Base-by-base conservation (phyloP, 2,329 filamentous ascomycete species). In the Camillea tinctor region DNA sequence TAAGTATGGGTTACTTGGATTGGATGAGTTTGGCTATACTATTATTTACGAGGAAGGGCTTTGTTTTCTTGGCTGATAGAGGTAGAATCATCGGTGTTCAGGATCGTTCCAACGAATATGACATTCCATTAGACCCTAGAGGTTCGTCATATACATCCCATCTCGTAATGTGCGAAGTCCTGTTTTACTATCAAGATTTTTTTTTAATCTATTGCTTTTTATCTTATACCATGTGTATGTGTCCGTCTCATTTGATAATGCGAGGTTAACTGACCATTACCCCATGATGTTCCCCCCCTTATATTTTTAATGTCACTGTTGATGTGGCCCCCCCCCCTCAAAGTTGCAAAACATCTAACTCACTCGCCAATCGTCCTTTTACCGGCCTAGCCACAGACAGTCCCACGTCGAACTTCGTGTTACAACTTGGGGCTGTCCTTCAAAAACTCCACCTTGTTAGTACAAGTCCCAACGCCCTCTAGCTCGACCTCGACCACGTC, bases 401-500 rank as follows among this genome's bases (percentile, higher is more conserved):
- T n/a, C 20, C 19, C 15, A n/a, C 7, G 11, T 23, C n/a, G 17
- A 55, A 6, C 23, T 51, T 17, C 8, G 13, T 8, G 20, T 66
- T 62, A 75, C 57, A 77, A 59, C 64, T 76, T 79, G 19, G 77
- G 63, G 58, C 68, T 69, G 22, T 67, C 71, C 62, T 70, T 73
- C 4, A 67, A 67, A 67, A 80, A 81, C 64, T 81, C 79, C 21
- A 83, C 75, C 68, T 73, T 81, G 72, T 84, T 85, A 3, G 72
- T 81, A 66, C 82, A 87, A 15, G 80, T 82, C 22, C 89, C 89
- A 6, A 92, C 85, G 1, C 81, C 79, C 66, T 91, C 87, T 1
- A 92, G 78, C 6, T 80, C 81, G 54, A 92, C 88, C 71, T 91
- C 86, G 20, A 91, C 87, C 21, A 86, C 75, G 72, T 92, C 89